Conservation (phyloP, 805 yeast species). For the Jamesozyma jinghongensis region DNA sequence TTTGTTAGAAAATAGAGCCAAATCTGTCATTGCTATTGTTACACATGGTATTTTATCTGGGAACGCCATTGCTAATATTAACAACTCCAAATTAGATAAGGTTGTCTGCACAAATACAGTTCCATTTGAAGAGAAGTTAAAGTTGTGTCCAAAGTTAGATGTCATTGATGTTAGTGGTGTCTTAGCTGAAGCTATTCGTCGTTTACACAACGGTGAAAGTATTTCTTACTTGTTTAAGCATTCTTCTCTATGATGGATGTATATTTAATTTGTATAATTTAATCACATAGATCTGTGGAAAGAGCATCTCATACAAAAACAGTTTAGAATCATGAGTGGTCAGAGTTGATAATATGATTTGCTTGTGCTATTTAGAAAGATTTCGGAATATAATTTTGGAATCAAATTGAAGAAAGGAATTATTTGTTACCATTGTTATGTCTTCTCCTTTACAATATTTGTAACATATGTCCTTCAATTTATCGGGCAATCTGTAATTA, state of each 20-base stretch:
- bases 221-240: conserved; percentile 59
- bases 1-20: conserved; percentile 58
- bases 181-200: conserved; percentile 72
- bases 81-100: conserved; percentile 54
- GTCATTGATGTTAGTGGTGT: conserved; percentile 61
- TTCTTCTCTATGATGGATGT: conserved; percentile 20
- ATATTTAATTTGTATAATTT: too few species aligned
- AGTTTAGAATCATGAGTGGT: too few species aligned
- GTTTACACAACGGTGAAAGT: conserved; percentile 81
- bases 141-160: conserved; percentile 48
- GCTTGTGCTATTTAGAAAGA: too few species aligned
- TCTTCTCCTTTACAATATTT: too few species aligned
- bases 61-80: conserved; percentile 61
- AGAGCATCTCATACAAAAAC: too few species aligned
- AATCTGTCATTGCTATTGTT: conserved; percentile 68
- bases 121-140: conserved; percentile 58
- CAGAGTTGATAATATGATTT: too few species aligned
- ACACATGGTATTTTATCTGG: conserved; percentile 80
- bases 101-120: conserved; percentile 76
- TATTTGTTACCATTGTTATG: too few species aligned
- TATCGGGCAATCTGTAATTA: too few species aligned
- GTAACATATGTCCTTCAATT: too few species aligned
- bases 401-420: too few species aligned
- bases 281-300: too few species aligned
- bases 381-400: too few species aligned